A percentile compares a stretch with the other conserved stretches of the same genome.
Conservation (phyloP, 176 grass and related monocot species). For the Carex pumila region DNA sequence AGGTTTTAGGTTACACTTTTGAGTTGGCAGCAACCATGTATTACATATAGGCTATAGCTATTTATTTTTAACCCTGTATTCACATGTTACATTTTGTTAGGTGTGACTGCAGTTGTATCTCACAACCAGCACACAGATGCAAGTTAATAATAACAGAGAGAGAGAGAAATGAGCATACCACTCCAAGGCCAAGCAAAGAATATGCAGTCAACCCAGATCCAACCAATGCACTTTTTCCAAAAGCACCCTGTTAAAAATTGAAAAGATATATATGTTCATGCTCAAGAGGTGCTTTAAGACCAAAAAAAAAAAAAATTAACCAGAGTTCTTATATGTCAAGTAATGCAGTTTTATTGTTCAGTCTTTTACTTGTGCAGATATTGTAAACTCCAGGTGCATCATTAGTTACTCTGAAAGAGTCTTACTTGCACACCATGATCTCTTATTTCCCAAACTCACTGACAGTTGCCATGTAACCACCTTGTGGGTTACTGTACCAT, state of each 20-base stretch:
- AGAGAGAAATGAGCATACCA: constrained; percentile 41
- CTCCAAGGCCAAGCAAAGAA: constrained; percentile 82
- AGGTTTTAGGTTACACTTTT: background rate
- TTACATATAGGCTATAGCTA: background rate
- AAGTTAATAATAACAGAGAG: background rate
- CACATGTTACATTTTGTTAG: background rate
- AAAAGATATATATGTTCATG: background rate
- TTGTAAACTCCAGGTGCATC: background rate
- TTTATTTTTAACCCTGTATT: background rate
- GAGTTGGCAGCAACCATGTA: background rate
- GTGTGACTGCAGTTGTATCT: background rate
- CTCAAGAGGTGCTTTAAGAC: background rate
- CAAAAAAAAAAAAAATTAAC: background rate
- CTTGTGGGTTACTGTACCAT: background rate
- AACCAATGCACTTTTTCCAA: constrained; percentile 69
- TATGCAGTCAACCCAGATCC: constrained; percentile 95
- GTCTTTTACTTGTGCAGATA: background rate
- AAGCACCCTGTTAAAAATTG: constrained; percentile 62
- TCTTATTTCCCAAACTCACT: background rate
- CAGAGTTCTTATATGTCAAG: background rate
- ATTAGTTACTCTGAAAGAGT: background rate
- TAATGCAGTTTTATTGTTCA: background rate
- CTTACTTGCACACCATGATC: background rate
- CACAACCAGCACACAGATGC: background rate
- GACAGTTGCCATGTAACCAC: background rate